A percentile compares a stretch with the other conserved stretches of the same genome.
Conservation (phyloP, 495 filamentous ascomycete genomes). For the Aspergillus panamensis region DNA sequence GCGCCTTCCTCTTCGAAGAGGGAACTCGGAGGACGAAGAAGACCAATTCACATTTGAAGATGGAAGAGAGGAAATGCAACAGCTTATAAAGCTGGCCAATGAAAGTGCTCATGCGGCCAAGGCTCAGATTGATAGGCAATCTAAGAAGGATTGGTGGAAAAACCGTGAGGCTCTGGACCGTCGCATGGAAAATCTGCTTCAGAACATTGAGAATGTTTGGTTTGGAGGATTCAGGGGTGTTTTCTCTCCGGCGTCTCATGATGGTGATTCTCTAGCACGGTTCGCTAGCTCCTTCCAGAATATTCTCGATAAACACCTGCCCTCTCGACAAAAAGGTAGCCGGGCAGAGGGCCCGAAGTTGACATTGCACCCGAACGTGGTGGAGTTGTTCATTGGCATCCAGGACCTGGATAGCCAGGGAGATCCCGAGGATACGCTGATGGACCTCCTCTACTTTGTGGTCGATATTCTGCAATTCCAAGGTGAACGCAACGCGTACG, state of each 20-base stretch:
- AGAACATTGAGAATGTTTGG: slow-evolving; percentile 88
- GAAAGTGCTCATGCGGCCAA: slow-evolving; percentile 72
- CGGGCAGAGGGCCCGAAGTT: slow-evolving; percentile 49
- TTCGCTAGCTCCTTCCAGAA: slow-evolving; percentile 75
- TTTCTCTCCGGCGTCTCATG: slow-evolving; percentile 67
- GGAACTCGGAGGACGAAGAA: slow-evolving; percentile 78
- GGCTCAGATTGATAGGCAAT: slow-evolving; percentile 53
- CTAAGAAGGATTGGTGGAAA: slow-evolving; percentile 83
- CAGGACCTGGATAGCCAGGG: slow-evolving; percentile 64
- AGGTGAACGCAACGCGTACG: slow-evolving; percentile 93
- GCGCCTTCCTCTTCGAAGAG: slow-evolving; percentile 75
- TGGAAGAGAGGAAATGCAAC: slow-evolving; percentile 70
- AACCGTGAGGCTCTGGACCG: slow-evolving; percentile 74
- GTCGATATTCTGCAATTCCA: slow-evolving; percentile 96
- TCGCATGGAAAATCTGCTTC: slow-evolving; percentile 71
- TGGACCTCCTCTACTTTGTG: slow-evolving; percentile 91
- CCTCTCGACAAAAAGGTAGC: slow-evolving; percentile 70
- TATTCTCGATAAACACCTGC: slow-evolving; percentile 84
- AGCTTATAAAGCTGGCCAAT: slow-evolving; percentile 78
- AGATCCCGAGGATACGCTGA: slow-evolving; percentile 80
- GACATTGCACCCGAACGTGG: slow-evolving; percentile 68
- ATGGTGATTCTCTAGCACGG: slow-evolving; percentile 58
- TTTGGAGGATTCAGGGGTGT: slow-evolving; percentile 90
- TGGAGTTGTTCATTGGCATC: slow-evolving; percentile 85
- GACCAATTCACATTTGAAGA: slow-evolving; percentile 79